A percentile compares a stretch with the other conserved stretches of the same genome.
Evolutionary conservation across 1,284 basidiomycete genomes (phyloP).

Genomic region (Exobasidium cylindrosporum): DNA sequence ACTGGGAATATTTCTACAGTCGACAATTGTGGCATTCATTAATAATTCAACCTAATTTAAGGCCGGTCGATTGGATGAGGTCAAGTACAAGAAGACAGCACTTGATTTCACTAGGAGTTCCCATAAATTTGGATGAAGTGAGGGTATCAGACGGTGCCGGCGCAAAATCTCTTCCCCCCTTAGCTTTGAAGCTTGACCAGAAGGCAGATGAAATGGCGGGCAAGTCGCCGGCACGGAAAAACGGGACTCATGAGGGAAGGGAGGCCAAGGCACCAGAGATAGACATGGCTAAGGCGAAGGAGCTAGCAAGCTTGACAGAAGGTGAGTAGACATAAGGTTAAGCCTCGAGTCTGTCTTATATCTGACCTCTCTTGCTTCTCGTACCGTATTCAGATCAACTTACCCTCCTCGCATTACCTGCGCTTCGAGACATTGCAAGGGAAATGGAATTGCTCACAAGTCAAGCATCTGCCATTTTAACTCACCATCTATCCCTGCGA

Average conservation of each 20-base stretch:
- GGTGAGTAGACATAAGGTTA: not conserved
- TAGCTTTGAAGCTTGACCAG: conserved; percentile 38
- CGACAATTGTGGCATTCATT: conserved; percentile 6
- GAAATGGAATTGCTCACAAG: conserved; percentile 41
- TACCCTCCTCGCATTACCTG: conserved; percentile 43
- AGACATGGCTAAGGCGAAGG: not conserved
- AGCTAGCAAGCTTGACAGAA: not conserved
- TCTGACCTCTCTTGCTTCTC: conserved; percentile 25
- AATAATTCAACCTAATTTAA: conserved; percentile 20
- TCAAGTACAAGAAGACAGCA: conserved; percentile 44
- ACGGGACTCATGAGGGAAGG: not conserved
- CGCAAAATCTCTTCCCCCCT: conserved; percentile 28
- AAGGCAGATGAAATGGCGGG: not conserved
- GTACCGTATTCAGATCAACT: conserved; percentile 31
- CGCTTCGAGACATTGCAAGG: conserved; percentile 34
- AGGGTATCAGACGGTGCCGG: conserved; percentile 10
- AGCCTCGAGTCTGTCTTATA: no score
- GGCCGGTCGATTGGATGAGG: conserved; percentile 47
- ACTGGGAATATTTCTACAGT: not conserved
- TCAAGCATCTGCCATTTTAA: conserved; percentile 38
- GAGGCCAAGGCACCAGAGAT: conserved; percentile 6
- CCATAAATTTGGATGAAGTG: conserved; percentile 51
- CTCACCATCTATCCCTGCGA: conserved; percentile 46
- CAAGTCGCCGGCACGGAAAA: not conserved
- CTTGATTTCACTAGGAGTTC: conserved; percentile 50